A percentile compares a stretch with the other conserved stretches of the same genome.
Evolutionary conservation across 2,329 filamentous ascomycete species (phyloP).

Genomic region (Dothistroma septosporum): DNA sequence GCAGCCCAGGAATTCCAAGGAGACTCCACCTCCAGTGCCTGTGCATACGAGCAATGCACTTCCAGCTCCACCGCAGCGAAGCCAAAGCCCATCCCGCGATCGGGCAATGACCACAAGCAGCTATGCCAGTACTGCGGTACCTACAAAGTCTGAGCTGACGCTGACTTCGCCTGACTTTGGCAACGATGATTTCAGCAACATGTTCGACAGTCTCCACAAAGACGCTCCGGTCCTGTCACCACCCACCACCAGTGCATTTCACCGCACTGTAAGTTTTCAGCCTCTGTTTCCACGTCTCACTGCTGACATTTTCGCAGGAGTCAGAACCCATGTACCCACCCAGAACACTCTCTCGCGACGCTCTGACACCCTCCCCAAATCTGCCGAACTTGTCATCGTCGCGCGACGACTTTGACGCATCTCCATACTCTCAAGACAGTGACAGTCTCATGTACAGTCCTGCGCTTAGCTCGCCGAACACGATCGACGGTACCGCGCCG

Average conservation of each 20-base stretch:
- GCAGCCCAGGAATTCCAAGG: slow-evolving; percentile 26
- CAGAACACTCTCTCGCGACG: slow-evolving; percentile 30
- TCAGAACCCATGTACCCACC: slow-evolving; percentile 34
- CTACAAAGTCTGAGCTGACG: slow-evolving; percentile 26
- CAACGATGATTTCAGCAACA: slow-evolving; percentile 35
- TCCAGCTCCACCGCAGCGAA: slow-evolving; percentile 5
- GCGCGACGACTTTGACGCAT: slow-evolving; percentile 24
- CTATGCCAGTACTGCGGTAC: slow-evolving; percentile 40
- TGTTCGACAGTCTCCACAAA: slow-evolving; percentile 33
- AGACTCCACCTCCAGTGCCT: slow-evolving; percentile 20
- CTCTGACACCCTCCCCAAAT: slow-evolving; percentile 28
- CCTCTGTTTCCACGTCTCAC: not conserved
- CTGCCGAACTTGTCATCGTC: slow-evolving; percentile 10
- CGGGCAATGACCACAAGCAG: slow-evolving; percentile 40
- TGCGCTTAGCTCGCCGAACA: slow-evolving; percentile 28
- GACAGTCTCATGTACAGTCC: slow-evolving; percentile 31
- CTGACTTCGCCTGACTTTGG: slow-evolving; percentile 33
- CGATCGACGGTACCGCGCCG: slow-evolving; percentile 23
- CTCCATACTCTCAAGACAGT: slow-evolving; percentile 33
- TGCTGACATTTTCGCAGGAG: slow-evolving; percentile 23
- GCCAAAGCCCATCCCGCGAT: slow-evolving; percentile 35
- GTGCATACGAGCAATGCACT: slow-evolving; percentile 6
- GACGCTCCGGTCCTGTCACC: slow-evolving; percentile 22
- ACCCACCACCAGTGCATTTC: slow-evolving; percentile 19
- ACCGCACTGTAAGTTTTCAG: slow-evolving; percentile 18